These are phyloP conservation scores for Saccharomyces hybrid DNA, from an alignment of 1,139 yeast genomes.

Conservation along the genomic window DNA sequence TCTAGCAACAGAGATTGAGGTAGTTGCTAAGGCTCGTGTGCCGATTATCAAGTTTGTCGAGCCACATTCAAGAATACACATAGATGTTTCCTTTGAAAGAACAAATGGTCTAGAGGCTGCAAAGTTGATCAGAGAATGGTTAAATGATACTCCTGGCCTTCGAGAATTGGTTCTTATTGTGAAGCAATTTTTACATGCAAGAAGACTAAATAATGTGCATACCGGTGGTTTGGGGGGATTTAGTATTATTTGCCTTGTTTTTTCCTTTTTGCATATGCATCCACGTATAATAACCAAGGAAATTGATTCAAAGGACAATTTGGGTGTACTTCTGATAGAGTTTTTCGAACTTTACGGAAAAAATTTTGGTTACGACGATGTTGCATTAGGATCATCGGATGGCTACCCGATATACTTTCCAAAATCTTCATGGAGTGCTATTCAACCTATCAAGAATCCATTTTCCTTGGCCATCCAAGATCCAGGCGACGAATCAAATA, in stretches of 20 bases:
- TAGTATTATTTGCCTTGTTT: conserved; percentile 81
- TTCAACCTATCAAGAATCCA: conserved; percentile 44
- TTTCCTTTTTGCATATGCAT: conserved; percentile 72
- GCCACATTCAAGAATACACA: conserved; percentile 60
- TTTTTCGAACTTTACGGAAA: conserved; percentile 91
- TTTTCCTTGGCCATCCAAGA: conserved; percentile 80
- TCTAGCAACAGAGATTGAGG: conserved; percentile 71
- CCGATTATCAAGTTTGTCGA: conserved; percentile 94
- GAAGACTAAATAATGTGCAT: conserved; percentile 84
- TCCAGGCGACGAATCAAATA: conserved; percentile 78
- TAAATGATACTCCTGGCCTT: conserved; percentile 65
- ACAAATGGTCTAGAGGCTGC: conserved; percentile 86
- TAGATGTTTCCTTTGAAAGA: conserved; percentile 89
- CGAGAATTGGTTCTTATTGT: conserved; percentile 78
- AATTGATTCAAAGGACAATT: conserved; percentile 62
- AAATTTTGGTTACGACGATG: conserved; percentile 79
- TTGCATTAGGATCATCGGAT: conserved; percentile 57
- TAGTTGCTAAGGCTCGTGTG: conserved; percentile 86
- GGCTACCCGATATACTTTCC: conserved; percentile 50
- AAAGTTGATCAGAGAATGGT: conserved; percentile 68
- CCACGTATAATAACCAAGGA: conserved; percentile 67
- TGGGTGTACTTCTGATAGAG: conserved; percentile 85
- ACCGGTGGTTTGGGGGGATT: conserved; percentile 96
- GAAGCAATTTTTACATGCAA: conserved; percentile 79
- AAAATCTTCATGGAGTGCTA: conserved; percentile 47